Percentiles rank a stretch among this genome's conserved stretches.
Conservation (phyloP, 1,284 basidiomycete genomes). For the Earliella scabrosa region DNA sequence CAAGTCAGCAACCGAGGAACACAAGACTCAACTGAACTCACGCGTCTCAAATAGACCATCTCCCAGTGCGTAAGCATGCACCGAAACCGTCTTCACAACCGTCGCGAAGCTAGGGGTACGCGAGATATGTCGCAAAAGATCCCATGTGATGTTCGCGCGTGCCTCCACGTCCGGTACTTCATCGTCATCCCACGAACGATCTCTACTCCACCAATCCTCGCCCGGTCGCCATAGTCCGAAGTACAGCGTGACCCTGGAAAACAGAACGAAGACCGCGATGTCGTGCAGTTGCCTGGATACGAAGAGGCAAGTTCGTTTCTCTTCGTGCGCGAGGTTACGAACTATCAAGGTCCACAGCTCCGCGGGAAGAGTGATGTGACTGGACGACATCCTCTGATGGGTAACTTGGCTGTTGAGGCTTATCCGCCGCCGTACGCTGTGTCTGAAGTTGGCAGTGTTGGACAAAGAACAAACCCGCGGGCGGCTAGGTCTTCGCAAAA, state of each 20-base stretch:
- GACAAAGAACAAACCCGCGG: too few species aligned
- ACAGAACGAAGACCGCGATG: neutral
- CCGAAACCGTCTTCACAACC: conserved; percentile 10
- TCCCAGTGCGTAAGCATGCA: conserved; percentile 5
- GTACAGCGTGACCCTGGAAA: neutral
- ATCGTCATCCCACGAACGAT: neutral
- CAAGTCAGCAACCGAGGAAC: neutral
- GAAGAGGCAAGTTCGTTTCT: neutral
- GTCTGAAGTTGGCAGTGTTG: too few species aligned
- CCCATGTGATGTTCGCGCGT: neutral
- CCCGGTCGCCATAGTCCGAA: neutral
- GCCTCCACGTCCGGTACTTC: neutral
- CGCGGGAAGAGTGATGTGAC: too few species aligned
- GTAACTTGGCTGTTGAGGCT: too few species aligned
- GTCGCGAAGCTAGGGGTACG: conserved; percentile 14
- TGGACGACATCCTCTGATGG: too few species aligned
- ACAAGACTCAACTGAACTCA: neutral
- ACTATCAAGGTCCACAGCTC: neutral
- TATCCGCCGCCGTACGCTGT: too few species aligned
- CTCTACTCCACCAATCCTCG: neutral
- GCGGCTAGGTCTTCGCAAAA: too few species aligned
- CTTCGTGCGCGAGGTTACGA: neutral
- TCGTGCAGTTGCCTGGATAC: neutral
- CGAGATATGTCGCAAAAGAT: conserved; percentile 15
- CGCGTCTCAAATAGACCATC: conserved; percentile 6